phyloP scores from a whole-genome alignment of 1,284 basidiomycete genomes.

The Agaricales sp. region DNA sequence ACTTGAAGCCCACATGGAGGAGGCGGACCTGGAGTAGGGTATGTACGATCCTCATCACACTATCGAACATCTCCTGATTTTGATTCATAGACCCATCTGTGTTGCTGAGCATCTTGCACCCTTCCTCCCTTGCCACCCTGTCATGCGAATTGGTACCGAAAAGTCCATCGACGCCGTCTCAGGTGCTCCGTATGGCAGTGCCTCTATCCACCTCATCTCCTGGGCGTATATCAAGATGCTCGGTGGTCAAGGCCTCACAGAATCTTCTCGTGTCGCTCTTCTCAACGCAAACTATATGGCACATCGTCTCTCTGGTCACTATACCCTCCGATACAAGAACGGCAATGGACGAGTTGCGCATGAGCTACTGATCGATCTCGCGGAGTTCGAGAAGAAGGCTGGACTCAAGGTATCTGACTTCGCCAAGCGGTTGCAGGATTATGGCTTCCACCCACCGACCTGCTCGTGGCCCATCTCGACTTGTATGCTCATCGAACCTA shows the following conservation, averaged over 20 bases:
- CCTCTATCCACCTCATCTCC: constrained; percentile 92
- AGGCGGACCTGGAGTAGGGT: constrained; percentile 92
- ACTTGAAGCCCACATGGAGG: constrained; percentile 82
- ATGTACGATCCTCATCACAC: constrained; percentile 24
- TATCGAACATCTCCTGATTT: constrained; percentile 22
- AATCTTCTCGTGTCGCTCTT: constrained; percentile 81
- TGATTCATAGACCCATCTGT: constrained; percentile 94
- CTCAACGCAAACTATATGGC: constrained; percentile 98
- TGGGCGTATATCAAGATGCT: constrained; percentile 99
- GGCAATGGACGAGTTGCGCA: constrained; percentile 88
- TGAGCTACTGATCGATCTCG: constrained; percentile 91
- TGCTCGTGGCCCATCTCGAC: constrained; percentile 93
- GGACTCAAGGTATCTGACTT: constrained; percentile 93
- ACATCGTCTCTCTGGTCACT: constrained; percentile 74
- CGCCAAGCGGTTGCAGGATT: constrained; percentile 90
- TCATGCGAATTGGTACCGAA: constrained; percentile 59
- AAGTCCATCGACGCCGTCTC: constrained; percentile 83
- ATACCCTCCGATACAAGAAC: constrained; percentile 87
- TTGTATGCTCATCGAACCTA: constrained; percentile 93
- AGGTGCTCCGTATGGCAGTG: constrained; percentile 89
- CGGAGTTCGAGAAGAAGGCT: constrained; percentile 84
- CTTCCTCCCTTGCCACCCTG: constrained; percentile 90
- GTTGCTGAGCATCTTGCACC: constrained; percentile 89
- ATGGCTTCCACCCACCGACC: constrained; percentile 85
- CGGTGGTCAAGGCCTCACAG: constrained; percentile 79